Evolutionary conservation across 805 yeast species (phyloP).

Genomic region (Maudiozyma bulderi): DNA sequence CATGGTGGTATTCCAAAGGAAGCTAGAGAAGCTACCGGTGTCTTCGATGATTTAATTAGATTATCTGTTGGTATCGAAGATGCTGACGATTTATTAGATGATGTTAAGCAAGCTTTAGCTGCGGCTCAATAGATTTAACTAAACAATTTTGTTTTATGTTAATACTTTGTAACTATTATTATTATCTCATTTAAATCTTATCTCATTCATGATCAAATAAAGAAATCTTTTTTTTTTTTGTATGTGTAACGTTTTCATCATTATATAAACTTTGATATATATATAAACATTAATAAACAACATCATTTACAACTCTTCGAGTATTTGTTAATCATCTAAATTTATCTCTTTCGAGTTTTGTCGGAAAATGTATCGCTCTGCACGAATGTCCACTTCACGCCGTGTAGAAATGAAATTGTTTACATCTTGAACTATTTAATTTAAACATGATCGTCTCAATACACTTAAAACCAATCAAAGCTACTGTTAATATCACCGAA

Average conservation of each 20-base stretch:
- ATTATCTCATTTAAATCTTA: background rate
- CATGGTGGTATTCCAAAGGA: conserved; percentile 82
- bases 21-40: conserved; percentile 71
- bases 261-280: too few species aligned
- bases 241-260: background rate
- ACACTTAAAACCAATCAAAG: too few species aligned
- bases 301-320: too few species aligned
- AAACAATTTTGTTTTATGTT: conserved; percentile 29
- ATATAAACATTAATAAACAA: background rate
- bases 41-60: conserved; percentile 72
- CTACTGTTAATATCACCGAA: too few species aligned
- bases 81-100: conserved; percentile 62
- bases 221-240: background rate
- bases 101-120: conserved; percentile 59
- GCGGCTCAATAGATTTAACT: conserved; percentile 35
- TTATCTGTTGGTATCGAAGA: conserved; percentile 84
- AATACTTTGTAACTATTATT: conserved; percentile 8
- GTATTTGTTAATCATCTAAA: too few species aligned
- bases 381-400: too few species aligned
- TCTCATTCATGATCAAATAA: background rate
- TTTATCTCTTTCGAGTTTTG: too few species aligned
- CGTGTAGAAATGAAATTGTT: too few species aligned
- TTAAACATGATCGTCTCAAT: too few species aligned
- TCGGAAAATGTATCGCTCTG: too few species aligned
- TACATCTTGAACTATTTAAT: too few species aligned